Percentiles rank a stretch among this genome's conserved stretches.
Conservation (phyloP, 2,329 filamentous ascomycete genomes). For the Phyllosticta capitalensis region DNA sequence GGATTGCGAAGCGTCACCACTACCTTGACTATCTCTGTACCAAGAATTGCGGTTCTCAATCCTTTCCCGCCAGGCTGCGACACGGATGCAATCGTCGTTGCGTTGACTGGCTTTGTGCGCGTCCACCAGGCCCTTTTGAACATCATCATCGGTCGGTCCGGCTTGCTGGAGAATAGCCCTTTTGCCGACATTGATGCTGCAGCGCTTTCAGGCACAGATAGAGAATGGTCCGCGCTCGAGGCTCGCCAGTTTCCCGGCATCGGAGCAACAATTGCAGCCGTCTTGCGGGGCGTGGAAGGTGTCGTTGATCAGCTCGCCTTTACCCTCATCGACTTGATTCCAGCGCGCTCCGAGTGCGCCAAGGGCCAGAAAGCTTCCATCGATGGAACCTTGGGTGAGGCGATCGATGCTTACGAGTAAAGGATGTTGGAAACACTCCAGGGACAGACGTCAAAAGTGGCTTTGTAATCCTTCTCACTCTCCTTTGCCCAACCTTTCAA, state of each 20-base stretch:
- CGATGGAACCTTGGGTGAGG: conserved; percentile 8
- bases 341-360: conserved; percentile 9
- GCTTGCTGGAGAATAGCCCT: conserved; percentile 1
- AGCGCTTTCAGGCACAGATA: background rate
- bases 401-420: conserved; percentile 9
- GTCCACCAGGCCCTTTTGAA: conserved; percentile 13
- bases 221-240: background rate
- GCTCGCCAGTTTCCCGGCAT: background rate
- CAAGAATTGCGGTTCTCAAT: background rate
- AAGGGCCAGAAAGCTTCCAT: conserved; percentile 10
- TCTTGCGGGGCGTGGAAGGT: conserved; percentile 9
- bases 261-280: conserved; percentile 7
- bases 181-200: background rate
- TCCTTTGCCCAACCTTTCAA: background rate
- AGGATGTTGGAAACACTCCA: background rate
- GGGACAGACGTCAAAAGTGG: background rate
- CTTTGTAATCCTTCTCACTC: background rate
- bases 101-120: conserved; percentile 11
- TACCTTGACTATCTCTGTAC: background rate
- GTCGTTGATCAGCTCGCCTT: conserved; percentile 12
- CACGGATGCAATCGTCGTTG: conserved; percentile 11
- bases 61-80: conserved; percentile 3
- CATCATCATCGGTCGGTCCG: conserved; percentile 12
- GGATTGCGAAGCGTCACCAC: conserved; percentile 6
- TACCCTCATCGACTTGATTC: conserved; percentile 9